Conservation (phyloP, 2,329 filamentous ascomycete species). For the Zarea fungicola region DNA sequence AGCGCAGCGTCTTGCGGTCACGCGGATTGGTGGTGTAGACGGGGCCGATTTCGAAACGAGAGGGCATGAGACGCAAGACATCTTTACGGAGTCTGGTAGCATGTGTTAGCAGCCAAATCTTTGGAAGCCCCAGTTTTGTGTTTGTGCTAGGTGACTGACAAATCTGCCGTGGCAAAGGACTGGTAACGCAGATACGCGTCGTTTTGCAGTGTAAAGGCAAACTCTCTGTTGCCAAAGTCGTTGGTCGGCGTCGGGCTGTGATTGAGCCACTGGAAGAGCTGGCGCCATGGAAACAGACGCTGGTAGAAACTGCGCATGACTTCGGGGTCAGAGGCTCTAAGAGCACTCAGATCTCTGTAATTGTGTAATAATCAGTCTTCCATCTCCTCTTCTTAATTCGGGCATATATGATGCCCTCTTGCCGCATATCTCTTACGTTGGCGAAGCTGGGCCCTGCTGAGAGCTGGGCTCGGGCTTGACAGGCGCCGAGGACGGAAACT, state of each 20-base stretch:
- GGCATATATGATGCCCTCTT: too few species aligned
- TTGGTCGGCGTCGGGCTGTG: slow-evolving; percentile 79
- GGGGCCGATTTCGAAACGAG: slow-evolving; percentile 97
- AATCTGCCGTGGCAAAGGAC: slow-evolving; percentile 51
- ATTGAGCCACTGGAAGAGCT: slow-evolving; percentile 96
- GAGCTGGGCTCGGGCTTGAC: slow-evolving; percentile 37
- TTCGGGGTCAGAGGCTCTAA: slow-evolving; percentile 65
- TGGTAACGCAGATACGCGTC: slow-evolving; percentile 92
- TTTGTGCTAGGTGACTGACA: slow-evolving; percentile 31
- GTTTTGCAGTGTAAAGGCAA: slow-evolving; percentile 90
- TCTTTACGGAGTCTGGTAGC: slow-evolving; percentile 73
- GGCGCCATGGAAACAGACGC: slow-evolving; percentile 88
- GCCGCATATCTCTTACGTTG: slow-evolving; percentile 29
- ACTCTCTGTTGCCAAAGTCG: slow-evolving; percentile 91
- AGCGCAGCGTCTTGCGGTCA: slow-evolving; percentile 82
- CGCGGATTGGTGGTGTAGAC: slow-evolving; percentile 91
- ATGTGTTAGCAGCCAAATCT: slow-evolving; percentile 14
- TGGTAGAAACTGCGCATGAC: slow-evolving; percentile 93
- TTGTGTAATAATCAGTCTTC: slow-evolving; percentile 13
- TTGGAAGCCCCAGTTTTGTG: background rate
- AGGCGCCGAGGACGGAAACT: slow-evolving; percentile 50
- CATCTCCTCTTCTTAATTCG: background rate
- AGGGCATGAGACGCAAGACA: slow-evolving; percentile 79
- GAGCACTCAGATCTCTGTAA: slow-evolving; percentile 29
- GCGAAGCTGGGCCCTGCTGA: slow-evolving; percentile 36